Evolutionary conservation across 495 filamentous ascomycete genomes (phyloP).

Genomic region (Penicillium turbatum): DNA sequence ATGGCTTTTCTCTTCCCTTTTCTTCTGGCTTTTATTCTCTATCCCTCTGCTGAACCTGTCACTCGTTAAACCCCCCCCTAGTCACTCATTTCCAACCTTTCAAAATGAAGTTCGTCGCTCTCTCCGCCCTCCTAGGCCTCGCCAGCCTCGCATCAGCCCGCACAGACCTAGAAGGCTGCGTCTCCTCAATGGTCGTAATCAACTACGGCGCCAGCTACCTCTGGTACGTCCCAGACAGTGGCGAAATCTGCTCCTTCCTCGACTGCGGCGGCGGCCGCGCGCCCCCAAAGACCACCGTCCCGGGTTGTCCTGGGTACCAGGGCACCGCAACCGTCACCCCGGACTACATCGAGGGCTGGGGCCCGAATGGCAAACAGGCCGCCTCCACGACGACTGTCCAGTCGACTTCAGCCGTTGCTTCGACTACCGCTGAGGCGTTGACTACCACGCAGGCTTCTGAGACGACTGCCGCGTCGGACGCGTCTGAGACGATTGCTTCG

Average conservation of each 20-base stretch:
- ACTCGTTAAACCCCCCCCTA: slow-evolving; percentile 6
- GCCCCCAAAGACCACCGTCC: slow-evolving; percentile 55
- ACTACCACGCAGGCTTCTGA: not conserved
- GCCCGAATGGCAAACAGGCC: slow-evolving; percentile 22
- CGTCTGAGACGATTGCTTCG: slow-evolving; percentile 14
- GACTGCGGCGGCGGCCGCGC: slow-evolving; percentile 64
- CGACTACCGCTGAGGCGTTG: not conserved
- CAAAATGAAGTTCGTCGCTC: slow-evolving; percentile 26
- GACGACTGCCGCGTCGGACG: not conserved
- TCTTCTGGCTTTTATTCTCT: not conserved
- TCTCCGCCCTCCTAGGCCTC: slow-evolving; percentile 21
- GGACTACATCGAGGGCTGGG: slow-evolving; percentile 43
- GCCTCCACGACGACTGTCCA: slow-evolving; percentile 16
- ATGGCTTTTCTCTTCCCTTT: not conserved
- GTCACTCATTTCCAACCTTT: slow-evolving; percentile 14
- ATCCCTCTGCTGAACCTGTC: not conserved
- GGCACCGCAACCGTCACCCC: slow-evolving; percentile 53
- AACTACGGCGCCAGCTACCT: slow-evolving; percentile 41
- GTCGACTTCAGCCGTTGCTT: slow-evolving; percentile 8
- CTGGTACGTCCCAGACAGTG: slow-evolving; percentile 52
- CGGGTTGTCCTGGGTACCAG: slow-evolving; percentile 54
- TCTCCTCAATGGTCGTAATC: slow-evolving; percentile 26
- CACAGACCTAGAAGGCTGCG: slow-evolving; percentile 29
- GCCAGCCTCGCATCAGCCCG: slow-evolving; percentile 19
- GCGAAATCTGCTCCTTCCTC: slow-evolving; percentile 56